Conservation (phyloP, 1,284 basidiomycete genomes). For the Sanghuangporus baumii region DNA sequence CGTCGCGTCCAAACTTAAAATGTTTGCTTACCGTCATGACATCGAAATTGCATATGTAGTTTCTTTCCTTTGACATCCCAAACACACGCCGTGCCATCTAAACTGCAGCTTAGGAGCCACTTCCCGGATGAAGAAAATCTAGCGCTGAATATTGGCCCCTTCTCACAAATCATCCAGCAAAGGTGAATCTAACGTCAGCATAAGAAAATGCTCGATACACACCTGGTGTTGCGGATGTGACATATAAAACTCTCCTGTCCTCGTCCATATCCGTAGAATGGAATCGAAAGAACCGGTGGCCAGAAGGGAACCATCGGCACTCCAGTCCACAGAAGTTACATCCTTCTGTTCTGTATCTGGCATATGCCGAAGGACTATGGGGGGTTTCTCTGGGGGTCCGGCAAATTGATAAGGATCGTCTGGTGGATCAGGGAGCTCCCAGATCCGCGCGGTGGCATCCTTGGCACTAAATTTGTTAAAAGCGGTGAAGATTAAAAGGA, state of each 20-base stretch:
- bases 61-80: constrained; percentile 69
- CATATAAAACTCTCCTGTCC: constrained; percentile 54
- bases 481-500: neutral
- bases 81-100: constrained; percentile 69
- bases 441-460: constrained; percentile 70
- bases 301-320: constrained; percentile 59
- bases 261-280: constrained; percentile 56
- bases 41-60: constrained; percentile 54
- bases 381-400: constrained; percentile 28
- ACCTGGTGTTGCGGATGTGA: constrained; percentile 60
- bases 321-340: constrained; percentile 73
- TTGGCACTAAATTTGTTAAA: constrained; percentile 50
- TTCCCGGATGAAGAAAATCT: constrained; percentile 65
- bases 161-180: constrained; percentile 25
- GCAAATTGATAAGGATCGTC: constrained; percentile 23
- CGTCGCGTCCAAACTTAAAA: neutral
- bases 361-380: constrained; percentile 46
- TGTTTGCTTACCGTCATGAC: constrained; percentile 50
- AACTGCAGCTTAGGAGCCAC: constrained; percentile 65
- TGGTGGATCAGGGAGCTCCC: constrained; percentile 54
- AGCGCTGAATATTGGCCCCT: constrained; percentile 74
- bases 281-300: constrained; percentile 74
- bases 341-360: constrained; percentile 46
- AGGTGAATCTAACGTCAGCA: constrained; percentile 22
- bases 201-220: constrained; percentile 21